A percentile compares a stretch with the other conserved stretches of the same genome.
Evolutionary conservation across 169 alveolate species (phyloP).

Genomic region (Plasmodium gaboni): DNA sequence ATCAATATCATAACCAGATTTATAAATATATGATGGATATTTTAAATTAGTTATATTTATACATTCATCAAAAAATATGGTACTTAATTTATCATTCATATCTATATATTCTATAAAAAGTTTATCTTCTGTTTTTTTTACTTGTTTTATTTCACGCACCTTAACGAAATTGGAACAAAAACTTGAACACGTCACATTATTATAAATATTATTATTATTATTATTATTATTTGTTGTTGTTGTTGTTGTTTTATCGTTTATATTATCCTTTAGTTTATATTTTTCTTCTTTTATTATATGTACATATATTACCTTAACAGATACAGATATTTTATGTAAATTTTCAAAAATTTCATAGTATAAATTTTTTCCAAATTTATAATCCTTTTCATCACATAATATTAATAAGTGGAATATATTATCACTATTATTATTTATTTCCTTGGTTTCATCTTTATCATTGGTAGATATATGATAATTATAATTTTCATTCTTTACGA

Average conservation of each 20-base stretch:
- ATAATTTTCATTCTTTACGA: not conserved
- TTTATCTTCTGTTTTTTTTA: constrained; percentile 9
- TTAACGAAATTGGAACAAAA: constrained; percentile 29
- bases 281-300: not conserved
- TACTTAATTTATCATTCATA: constrained; percentile 5
- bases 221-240: too few species aligned
- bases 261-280: too few species aligned
- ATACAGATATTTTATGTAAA: not conserved
- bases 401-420: not conserved
- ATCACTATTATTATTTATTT: not conserved
- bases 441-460: not conserved
- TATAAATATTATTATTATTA: not conserved
- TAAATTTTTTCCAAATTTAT: constrained; percentile 11
- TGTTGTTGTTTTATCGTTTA: too few species aligned
- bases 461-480: too few species aligned
- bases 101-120: constrained; percentile 16
- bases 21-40: constrained; percentile 48
- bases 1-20: not conserved
- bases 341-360: constrained; percentile 20
- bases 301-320: constrained; percentile 5
- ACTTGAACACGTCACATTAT: not conserved
- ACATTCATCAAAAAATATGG: constrained; percentile 32
- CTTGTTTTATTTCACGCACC: not conserved
- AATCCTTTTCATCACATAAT: constrained; percentile 7
- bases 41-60: constrained; percentile 34